phyloP scores from a whole-genome alignment of 441 rosid species.

The Jatropha podagrica region DNA sequence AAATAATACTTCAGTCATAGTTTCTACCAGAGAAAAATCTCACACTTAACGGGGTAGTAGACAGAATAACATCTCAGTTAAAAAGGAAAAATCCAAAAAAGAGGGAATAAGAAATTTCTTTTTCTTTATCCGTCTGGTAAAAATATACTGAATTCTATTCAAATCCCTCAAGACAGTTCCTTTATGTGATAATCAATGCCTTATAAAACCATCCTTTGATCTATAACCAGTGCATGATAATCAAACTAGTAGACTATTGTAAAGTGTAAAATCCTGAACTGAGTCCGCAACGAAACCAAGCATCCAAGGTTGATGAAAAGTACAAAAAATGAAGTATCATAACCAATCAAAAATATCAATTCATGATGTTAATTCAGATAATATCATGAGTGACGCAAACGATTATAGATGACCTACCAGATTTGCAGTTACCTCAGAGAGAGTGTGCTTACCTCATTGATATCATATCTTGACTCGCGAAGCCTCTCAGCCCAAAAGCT shows the following conservation, averaged over 20 bases:
- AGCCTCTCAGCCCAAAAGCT: conserved; percentile 96
- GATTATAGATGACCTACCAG: conserved; percentile 5
- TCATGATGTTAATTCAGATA: neutral
- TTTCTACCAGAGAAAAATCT: neutral
- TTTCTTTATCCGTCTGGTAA: neutral
- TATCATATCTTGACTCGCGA: conserved; percentile 87
- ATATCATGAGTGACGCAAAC: neutral
- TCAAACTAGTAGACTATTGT: neutral
- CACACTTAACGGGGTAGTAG: neutral
- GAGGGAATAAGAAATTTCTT: neutral
- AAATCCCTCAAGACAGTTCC: neutral
- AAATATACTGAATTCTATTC: neutral
- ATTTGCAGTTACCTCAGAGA: conserved; percentile 3
- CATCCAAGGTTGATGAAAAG: neutral
- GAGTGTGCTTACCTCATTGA: conserved; percentile 64
- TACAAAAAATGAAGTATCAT: neutral
- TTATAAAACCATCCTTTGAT: neutral
- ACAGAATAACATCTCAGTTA: neutral
- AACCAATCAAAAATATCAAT: neutral
- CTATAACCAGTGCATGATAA: neutral
- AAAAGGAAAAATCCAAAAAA: neutral
- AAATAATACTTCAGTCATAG: neutral
- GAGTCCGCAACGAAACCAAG: neutral
- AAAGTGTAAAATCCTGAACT: neutral
- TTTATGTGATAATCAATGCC: conserved; percentile 3